phyloP scores from a whole-genome alignment of 208 protist species.

The Leishmania tarentolae region DNA sequence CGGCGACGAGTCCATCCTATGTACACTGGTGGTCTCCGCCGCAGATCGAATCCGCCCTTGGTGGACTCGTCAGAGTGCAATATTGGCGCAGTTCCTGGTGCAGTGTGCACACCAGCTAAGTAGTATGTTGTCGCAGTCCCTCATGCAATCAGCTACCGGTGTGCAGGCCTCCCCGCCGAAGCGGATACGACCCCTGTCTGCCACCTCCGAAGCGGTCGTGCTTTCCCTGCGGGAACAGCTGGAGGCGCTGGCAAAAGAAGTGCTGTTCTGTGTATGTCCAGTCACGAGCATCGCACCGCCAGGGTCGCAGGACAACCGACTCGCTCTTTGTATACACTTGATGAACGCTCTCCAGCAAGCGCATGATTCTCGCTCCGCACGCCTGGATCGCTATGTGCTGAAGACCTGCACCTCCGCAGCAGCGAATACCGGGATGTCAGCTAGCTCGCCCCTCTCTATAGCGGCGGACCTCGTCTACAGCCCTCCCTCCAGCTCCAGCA shows the following conservation, averaged over 20 bases:
- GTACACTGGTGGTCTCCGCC: background rate
- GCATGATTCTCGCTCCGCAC: conserved; percentile 5
- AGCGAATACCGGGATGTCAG: background rate
- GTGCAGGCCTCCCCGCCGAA: background rate
- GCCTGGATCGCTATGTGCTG: conserved; percentile 21
- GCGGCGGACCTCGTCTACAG: conserved; percentile 9
- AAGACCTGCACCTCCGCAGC: conserved; percentile 4
- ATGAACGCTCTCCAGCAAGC: conserved; percentile 14
- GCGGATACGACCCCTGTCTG: background rate
- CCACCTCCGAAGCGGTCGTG: background rate
- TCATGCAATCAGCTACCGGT: background rate
- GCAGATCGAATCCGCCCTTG: conserved; percentile 14
- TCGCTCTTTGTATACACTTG: conserved; percentile 5
- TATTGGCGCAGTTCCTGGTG: conserved; percentile 22
- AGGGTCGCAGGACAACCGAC: background rate
- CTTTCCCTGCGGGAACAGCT: conserved; percentile 4
- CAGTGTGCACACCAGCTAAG: conserved; percentile 13
- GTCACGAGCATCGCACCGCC: background rate
- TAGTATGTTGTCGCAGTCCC: background rate
- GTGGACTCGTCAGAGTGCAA: conserved; percentile 22
- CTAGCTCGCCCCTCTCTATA: conserved; percentile 7
- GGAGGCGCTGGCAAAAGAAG: conserved; percentile 8
- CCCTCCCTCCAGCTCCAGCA: conserved; percentile 18
- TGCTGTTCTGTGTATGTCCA: conserved; percentile 2
- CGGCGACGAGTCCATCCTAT: conserved; percentile 17